Evolutionary conservation across 1,139 yeast species (phyloP).

Genomic region (Pneumocystis oryctolagi): DNA sequence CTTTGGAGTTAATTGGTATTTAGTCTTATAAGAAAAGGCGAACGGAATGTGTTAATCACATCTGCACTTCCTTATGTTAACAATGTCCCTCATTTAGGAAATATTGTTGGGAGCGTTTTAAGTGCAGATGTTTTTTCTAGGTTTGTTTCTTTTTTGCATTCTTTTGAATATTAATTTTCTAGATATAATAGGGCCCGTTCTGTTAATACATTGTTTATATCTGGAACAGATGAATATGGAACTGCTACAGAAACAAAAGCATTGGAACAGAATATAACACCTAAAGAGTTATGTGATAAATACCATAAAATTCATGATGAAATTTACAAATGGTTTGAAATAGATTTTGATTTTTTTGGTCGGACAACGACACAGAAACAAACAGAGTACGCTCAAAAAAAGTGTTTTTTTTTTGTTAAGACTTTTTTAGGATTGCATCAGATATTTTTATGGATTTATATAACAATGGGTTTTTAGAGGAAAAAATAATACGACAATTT

Average conservation of each 20-base stretch:
- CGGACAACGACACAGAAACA: conserved; percentile 87
- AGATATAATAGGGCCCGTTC: conserved; percentile 82
- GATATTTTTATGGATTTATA: conserved; percentile 67
- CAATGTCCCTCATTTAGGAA: conserved; percentile 96
- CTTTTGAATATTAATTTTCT: not conserved
- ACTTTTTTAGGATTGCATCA: conserved; percentile 63
- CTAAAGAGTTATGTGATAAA: conserved; percentile 77
- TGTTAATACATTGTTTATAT: conserved; percentile 67
- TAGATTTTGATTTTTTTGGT: conserved; percentile 88
- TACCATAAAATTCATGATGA: conserved; percentile 74
- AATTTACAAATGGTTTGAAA: conserved; percentile 92
- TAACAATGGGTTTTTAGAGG: conserved; percentile 66
- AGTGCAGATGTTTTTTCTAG: conserved; percentile 80
- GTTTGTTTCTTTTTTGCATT: not conserved
- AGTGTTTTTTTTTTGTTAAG: not conserved
- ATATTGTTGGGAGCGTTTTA: conserved; percentile 85
- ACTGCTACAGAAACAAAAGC: conserved; percentile 99
- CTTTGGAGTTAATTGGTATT: not conserved
- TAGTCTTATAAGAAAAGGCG: conserved; percentile 45
- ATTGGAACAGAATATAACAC: conserved; percentile 78
- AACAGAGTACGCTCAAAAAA: conserved; percentile 36
- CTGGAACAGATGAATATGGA: conserved; percentile 99
- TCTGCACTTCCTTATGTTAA: conserved; percentile 96
- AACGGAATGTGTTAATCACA: conserved; percentile 73
- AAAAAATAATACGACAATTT: conserved; percentile 73